phyloP scores from a whole-genome alignment of 495 filamentous ascomycete species.

The Neurospora intermedia region DNA sequence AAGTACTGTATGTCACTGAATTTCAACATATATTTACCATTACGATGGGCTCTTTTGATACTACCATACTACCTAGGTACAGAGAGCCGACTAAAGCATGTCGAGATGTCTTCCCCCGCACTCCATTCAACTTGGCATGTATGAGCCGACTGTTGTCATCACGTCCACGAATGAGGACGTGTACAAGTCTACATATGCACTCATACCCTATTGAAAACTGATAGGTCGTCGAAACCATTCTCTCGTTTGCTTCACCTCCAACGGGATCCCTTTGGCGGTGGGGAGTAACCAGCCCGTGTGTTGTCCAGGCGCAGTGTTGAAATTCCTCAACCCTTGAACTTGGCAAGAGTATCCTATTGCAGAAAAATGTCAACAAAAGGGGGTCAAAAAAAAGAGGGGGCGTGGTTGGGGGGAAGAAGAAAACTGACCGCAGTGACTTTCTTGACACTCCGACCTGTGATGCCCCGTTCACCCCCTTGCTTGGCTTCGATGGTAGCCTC shows the following conservation, averaged over 20 bases:
- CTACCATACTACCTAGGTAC: too few species aligned
- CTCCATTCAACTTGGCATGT: not conserved
- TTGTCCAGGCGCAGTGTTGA: not conserved
- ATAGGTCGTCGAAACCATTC: not conserved
- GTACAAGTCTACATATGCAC: not conserved
- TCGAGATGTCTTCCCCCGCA: not conserved
- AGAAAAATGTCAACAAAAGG: slow-evolving; percentile 6
- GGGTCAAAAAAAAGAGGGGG: not conserved
- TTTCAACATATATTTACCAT: not conserved
- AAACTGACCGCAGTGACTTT: slow-evolving; percentile 65
- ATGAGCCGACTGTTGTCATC: not conserved
- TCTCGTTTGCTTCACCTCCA: not conserved
- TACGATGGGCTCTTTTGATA: not conserved
- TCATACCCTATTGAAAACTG: not conserved
- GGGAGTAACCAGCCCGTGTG: not conserved
- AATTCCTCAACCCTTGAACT: slow-evolving; percentile 57
- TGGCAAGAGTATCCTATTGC: slow-evolving; percentile 54
- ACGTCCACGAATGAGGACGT: not conserved
- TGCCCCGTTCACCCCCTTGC: slow-evolving; percentile 57
- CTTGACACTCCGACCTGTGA: slow-evolving; percentile 62
- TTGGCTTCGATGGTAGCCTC: slow-evolving; percentile 71
- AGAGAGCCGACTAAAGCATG: not conserved
- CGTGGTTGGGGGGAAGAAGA: not conserved
- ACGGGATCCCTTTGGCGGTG: not conserved
- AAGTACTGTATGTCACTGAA: not conserved